Evolutionary conservation across 176 grass and related monocot species (phyloP).

Genomic region (Poa annua): DNA sequence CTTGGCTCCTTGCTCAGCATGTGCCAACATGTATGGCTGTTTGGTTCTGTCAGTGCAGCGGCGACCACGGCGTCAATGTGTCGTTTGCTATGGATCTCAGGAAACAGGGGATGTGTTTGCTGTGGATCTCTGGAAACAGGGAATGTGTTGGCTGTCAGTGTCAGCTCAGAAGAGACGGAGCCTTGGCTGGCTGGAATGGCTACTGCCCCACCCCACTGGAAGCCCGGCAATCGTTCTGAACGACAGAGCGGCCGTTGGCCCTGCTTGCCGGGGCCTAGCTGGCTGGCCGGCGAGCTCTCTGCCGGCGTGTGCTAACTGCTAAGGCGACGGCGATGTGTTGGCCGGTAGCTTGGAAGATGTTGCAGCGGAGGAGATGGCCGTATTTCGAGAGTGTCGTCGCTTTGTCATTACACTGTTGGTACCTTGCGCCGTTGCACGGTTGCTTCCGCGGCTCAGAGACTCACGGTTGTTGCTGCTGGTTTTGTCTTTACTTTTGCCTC

Average conservation of each 20-base stretch:
- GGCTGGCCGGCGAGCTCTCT: neutral
- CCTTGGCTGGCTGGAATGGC: slow-evolving; percentile 32
- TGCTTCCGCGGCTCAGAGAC: neutral
- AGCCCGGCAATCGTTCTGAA: neutral
- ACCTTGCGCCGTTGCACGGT: neutral
- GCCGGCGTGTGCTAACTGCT: neutral
- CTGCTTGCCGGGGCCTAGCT: neutral
- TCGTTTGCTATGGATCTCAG: slow-evolving; percentile 1
- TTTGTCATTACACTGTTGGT: slow-evolving; percentile 10
- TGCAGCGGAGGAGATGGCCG: neutral
- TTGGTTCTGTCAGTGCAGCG: neutral
- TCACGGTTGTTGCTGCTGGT: neutral
- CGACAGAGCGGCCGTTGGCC: neutral
- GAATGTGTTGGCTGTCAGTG: neutral
- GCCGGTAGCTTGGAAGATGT: neutral
- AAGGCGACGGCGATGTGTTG: neutral
- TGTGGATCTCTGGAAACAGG: neutral
- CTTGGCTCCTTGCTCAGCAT: slow-evolving; percentile 25
- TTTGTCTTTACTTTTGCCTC: neutral
- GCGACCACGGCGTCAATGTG: slow-evolving; percentile 2
- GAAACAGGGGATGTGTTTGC: slow-evolving; percentile 19
- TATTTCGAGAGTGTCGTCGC: slow-evolving; percentile 25
- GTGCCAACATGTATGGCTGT: slow-evolving; percentile 2
- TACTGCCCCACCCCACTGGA: neutral
- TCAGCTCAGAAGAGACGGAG: neutral